Conservation (phyloP, 768 basidiomycete species). For the Termitomyces bulborhizus region DNA sequence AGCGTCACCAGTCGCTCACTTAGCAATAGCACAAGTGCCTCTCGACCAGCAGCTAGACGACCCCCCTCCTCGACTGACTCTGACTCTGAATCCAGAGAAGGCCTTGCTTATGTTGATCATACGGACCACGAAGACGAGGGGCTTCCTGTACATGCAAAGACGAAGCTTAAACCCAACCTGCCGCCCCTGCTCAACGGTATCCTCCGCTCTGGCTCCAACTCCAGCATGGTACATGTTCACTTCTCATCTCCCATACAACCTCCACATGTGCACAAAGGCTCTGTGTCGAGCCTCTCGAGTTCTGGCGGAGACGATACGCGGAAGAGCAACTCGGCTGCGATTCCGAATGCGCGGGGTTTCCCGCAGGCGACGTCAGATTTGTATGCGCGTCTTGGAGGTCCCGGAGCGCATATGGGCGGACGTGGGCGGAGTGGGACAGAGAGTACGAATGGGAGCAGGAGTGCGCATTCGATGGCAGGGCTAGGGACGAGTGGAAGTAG, state of each 20-base stretch:
- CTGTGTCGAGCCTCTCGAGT: conserved; percentile 10
- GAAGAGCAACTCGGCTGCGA: conserved; percentile 28
- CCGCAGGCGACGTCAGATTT: conserved; percentile 33
- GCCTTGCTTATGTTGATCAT: conserved; percentile 46
- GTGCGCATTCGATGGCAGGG: conserved; percentile 26
- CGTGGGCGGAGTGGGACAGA: conserved; percentile 16
- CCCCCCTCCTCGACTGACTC: conserved; percentile 23
- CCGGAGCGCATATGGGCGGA: conserved; percentile 23
- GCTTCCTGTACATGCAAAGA: conserved; percentile 14
- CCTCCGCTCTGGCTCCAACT: conserved; percentile 20
- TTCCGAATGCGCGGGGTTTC: conserved; percentile 39
- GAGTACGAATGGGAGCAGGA: conserved; percentile 22
- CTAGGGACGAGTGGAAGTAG: conserved; percentile 6
- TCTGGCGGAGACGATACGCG: conserved; percentile 7
- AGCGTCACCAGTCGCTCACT: neutral
- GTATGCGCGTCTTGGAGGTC: conserved; percentile 33
- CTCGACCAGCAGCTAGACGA: neutral
- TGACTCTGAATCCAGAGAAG: conserved; percentile 33
- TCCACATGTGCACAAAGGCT: conserved; percentile 5
- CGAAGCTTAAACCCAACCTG: conserved; percentile 17
- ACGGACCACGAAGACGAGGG: conserved; percentile 37
- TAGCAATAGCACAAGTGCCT: neutral
- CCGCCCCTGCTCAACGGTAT: conserved; percentile 16
- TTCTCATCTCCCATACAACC: conserved; percentile 14
- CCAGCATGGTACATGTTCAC: conserved; percentile 15